Conservation (phyloP, 2,329 filamentous ascomycete genomes). For the Nemania diffusa region DNA sequence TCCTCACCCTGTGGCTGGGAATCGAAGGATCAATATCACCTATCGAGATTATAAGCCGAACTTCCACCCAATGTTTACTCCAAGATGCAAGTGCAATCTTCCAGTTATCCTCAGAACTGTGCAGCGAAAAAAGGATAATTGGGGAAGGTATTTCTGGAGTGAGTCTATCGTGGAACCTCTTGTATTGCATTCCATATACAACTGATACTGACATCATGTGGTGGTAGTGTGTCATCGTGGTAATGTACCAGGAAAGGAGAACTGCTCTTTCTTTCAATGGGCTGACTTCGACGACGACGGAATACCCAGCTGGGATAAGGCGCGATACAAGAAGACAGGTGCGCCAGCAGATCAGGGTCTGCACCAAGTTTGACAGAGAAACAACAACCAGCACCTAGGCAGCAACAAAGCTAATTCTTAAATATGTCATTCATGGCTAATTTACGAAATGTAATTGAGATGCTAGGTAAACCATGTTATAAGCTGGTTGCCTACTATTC, state of each 20-base stretch:
- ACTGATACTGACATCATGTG: slow-evolving; percentile 18
- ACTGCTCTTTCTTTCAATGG: slow-evolving; percentile 86
- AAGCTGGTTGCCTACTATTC: not conserved
- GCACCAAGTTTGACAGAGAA: not conserved
- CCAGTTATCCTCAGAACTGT: slow-evolving; percentile 79
- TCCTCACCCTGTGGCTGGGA: slow-evolving; percentile 84
- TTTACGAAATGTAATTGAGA: slow-evolving; percentile 3
- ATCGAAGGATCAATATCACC: slow-evolving; percentile 89
- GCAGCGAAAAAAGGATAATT: slow-evolving; percentile 78
- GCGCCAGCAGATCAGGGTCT: not conserved
- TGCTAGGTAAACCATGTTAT: slow-evolving; percentile 1
- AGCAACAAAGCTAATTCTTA: not conserved
- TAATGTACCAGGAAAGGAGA: slow-evolving; percentile 73
- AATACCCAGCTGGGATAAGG: slow-evolving; percentile 71
- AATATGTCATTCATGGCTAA: not conserved
- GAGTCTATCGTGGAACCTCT: slow-evolving; percentile 5
- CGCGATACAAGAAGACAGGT: slow-evolving; percentile 42
- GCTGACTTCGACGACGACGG: slow-evolving; percentile 88
- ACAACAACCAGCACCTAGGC: not conserved
- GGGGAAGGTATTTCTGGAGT: slow-evolving; percentile 87
- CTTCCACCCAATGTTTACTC: slow-evolving; percentile 81
- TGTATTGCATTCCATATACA: not conserved
- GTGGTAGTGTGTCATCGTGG: slow-evolving; percentile 77
- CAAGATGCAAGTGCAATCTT: slow-evolving; percentile 78
- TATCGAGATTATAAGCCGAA: slow-evolving; percentile 86